Evolutionary conservation across 441 rosid genomes (phyloP).

Genomic region (Erodium texanum): DNA sequence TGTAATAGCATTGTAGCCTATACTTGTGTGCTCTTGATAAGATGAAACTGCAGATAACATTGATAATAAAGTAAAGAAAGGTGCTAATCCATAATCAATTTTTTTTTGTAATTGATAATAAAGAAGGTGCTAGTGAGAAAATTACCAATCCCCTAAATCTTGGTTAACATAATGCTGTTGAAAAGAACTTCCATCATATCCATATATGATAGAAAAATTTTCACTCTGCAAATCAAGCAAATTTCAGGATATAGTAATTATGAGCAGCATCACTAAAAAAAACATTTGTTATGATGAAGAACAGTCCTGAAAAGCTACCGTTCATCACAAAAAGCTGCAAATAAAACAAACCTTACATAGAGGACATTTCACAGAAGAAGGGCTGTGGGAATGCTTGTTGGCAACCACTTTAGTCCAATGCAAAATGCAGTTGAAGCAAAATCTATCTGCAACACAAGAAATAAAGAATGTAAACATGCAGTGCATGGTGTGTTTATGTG

Average conservation of each 20-base stretch:
- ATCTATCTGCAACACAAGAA: slow-evolving; percentile 55
- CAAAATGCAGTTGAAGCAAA: slow-evolving; percentile 70
- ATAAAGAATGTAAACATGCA: neutral
- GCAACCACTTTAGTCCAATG: slow-evolving; percentile 71
- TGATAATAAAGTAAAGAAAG: neutral
- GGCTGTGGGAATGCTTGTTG: slow-evolving; percentile 34
- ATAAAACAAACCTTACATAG: slow-evolving; percentile 66
- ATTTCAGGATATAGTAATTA: neutral
- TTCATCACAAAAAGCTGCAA: neutral
- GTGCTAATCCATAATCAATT: no score
- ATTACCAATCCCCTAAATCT: slow-evolving; percentile 40
- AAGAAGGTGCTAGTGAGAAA: neutral
- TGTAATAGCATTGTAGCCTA: slow-evolving; percentile 42
- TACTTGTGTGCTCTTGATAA: slow-evolving; percentile 20
- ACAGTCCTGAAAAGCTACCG: neutral
- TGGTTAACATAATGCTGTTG: slow-evolving; percentile 48
- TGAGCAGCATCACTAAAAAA: neutral
- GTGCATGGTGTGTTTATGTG: neutral
- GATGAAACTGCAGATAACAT: slow-evolving; percentile 35
- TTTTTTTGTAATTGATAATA: no score
- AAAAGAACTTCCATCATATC: slow-evolving; percentile 55
- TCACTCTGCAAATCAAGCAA: slow-evolving; percentile 44
- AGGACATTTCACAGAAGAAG: slow-evolving; percentile 65
- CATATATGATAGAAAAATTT: slow-evolving; percentile 56
- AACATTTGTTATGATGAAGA: neutral